A percentile compares a stretch with the other conserved stretches of the same genome.
phyloP scores from a whole-genome alignment of 331 rosid species.

The Pyracantha coccinea region DNA sequence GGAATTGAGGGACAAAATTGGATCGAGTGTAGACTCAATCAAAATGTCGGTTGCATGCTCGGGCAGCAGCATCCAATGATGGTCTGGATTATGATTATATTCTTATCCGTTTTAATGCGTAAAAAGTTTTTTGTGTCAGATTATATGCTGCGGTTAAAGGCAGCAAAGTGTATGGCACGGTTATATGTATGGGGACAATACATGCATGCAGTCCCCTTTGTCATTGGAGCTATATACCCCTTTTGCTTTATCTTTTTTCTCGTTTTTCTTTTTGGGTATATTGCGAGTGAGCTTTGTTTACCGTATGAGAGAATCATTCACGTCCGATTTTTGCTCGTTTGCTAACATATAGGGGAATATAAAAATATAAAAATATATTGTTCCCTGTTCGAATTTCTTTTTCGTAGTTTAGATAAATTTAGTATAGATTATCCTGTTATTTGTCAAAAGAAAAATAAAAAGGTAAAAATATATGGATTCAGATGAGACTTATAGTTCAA shows the following conservation, averaged over 20 bases:
- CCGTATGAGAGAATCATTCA: neutral
- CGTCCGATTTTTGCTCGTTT: neutral
- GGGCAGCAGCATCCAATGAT: conserved; percentile 12
- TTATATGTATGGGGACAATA: no score
- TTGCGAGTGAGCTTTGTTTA: neutral
- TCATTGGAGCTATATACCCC: neutral
- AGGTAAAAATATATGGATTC: no score
- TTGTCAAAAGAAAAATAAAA: no score
- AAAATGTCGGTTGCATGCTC: conserved; percentile 24
- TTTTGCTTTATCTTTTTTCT: conserved; percentile 2
- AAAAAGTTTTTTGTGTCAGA: conserved; percentile 5
- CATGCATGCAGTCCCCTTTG: no score
- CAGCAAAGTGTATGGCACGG: neutral
- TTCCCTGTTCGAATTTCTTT: no score
- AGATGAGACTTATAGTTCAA: no score
- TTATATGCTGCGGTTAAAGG: conserved; percentile 15
- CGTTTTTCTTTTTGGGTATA: neutral
- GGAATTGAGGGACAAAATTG: neutral
- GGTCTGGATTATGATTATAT: neutral
- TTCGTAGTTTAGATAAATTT: no score
- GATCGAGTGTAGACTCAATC: neutral
- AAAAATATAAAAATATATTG: no score
- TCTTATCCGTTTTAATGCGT: conserved; percentile 3
- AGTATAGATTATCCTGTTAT: no score
- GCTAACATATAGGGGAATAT: no score